A percentile compares a stretch with the other conserved stretches of the same genome.
Evolutionary conservation across 768 basidiomycete genomes (phyloP).

Genomic region (Hericium erinaceus): DNA sequence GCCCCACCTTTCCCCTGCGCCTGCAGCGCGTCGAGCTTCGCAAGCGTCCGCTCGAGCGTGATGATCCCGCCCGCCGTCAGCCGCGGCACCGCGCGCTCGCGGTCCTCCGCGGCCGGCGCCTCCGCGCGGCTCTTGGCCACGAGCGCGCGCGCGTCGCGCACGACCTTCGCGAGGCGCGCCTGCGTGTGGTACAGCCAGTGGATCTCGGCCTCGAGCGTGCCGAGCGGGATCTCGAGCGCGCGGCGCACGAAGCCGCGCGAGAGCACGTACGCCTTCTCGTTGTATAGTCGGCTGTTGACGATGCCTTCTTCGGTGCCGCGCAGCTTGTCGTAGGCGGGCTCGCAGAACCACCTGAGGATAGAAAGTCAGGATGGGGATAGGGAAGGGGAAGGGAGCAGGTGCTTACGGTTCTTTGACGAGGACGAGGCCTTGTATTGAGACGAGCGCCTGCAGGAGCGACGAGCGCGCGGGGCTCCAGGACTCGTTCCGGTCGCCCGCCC

Average conservation of each 20-base stretch:
- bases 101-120: constrained; percentile 21
- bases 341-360: constrained; percentile 67
- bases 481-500: constrained; percentile 84
- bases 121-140: constrained; percentile 56
- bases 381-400: no score
- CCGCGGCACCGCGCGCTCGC: constrained; percentile 54
- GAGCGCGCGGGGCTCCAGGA: constrained; percentile 81
- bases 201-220: constrained; percentile 65
- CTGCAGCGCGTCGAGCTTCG: constrained; percentile 45
- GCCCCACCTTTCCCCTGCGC: background rate
- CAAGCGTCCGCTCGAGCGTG: constrained; percentile 64
- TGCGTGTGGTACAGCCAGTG: constrained; percentile 59
- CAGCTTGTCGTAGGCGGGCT: constrained; percentile 89
- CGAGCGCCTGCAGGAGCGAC: constrained; percentile 83
- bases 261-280: constrained; percentile 86
- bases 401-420: constrained; percentile 87
- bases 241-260: constrained; percentile 87
- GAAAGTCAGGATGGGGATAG: no score
- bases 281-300: constrained; percentile 87
- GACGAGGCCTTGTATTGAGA: constrained; percentile 91
- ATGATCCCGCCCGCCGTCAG: constrained; percentile 75
- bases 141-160: constrained; percentile 50
- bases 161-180: constrained; percentile 58
- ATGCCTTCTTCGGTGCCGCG: constrained; percentile 85
- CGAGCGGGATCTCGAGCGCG: constrained; percentile 72